Conservation (phyloP, 495 filamentous ascomycete genomes). For the Cercophora scortea region DNA sequence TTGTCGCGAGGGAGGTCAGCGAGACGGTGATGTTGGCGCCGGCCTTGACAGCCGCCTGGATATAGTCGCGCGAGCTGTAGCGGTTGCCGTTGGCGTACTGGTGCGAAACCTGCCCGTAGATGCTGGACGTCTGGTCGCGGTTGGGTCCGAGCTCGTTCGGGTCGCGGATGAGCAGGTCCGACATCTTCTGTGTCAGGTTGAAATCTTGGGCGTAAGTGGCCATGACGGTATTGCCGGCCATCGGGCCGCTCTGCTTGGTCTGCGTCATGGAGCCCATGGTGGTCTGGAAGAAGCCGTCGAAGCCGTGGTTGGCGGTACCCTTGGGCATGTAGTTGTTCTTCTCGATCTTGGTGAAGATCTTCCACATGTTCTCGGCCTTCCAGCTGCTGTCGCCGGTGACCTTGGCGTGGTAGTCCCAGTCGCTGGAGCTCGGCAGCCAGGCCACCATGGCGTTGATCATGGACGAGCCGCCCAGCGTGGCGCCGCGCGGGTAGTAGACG, state of each 20-base stretch:
- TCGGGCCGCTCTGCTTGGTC: conserved; percentile 9
- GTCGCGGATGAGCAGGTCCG: conserved; percentile 22
- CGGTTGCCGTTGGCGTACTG: conserved; percentile 26
- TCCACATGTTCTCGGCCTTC: conserved; percentile 29
- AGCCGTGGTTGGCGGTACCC: conserved; percentile 19
- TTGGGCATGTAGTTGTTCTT: conserved; percentile 27
- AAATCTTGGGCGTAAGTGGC: conserved; percentile 19
- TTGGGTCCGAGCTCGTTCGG: conserved; percentile 22
- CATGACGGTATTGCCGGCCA: conserved; percentile 25
- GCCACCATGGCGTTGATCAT: conserved; percentile 31
- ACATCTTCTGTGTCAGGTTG: conserved; percentile 15
- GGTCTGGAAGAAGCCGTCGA: conserved; percentile 29
- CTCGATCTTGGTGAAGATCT: conserved; percentile 26
- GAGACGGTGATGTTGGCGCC: conserved; percentile 25
- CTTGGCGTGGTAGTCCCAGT: conserved; percentile 26
- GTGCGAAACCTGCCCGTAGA: conserved; percentile 27
- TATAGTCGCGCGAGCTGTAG: conserved; percentile 29
- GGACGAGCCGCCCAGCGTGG: conserved; percentile 26
- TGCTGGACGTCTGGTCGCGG: conserved; percentile 24
- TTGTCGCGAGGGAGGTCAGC: conserved; percentile 26
- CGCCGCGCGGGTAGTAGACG: conserved; percentile 29
- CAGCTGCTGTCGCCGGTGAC: conserved; percentile 27
- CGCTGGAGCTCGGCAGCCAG: conserved; percentile 26
- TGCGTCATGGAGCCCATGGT: conserved; percentile 24
- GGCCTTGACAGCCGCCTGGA: conserved; percentile 18